phyloP scores from a whole-genome alignment of 2,329 filamentous ascomycete species.

The Trichoderma arundinaceum region DNA sequence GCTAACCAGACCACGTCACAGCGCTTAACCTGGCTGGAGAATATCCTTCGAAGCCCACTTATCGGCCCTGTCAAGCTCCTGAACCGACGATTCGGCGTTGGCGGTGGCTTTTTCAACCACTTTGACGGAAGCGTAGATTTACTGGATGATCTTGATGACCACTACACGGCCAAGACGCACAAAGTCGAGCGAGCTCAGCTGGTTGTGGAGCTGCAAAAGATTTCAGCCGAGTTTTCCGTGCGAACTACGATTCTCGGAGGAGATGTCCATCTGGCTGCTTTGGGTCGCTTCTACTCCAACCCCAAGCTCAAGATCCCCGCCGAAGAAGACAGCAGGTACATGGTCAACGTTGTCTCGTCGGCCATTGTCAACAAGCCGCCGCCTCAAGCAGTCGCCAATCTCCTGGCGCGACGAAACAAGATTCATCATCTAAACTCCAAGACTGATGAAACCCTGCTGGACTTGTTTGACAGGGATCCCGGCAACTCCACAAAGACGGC shows the following conservation, averaged over 20 bases:
- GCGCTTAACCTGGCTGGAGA: conserved; percentile 95
- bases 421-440: conserved; percentile 70
- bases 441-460: conserved; percentile 91
- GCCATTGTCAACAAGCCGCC: conserved; percentile 96
- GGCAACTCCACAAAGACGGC: conserved; percentile 76
- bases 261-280: conserved; percentile 88
- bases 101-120: conserved; percentile 86
- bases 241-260: conserved; percentile 92
- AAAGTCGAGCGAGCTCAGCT: conserved; percentile 84
- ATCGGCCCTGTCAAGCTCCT: conserved; percentile 88
- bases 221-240: conserved; percentile 85
- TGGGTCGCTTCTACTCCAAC: conserved; percentile 94
- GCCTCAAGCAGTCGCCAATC: conserved; percentile 84
- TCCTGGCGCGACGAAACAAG: conserved; percentile 89
- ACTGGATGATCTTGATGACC: conserved; percentile 90
- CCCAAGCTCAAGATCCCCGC: conserved; percentile 77
- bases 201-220: conserved; percentile 78
- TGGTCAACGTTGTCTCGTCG: conserved; percentile 92
- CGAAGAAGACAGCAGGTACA: conserved; percentile 88
- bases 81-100: conserved; percentile 86
- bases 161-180: conserved; percentile 91
- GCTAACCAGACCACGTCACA: conserved; percentile 38
- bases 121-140: conserved; percentile 95
- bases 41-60: conserved; percentile 83
- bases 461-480: conserved; percentile 90